Conservation (phyloP, 768 basidiomycete genomes). For the Fomitopsis pulvina region DNA sequence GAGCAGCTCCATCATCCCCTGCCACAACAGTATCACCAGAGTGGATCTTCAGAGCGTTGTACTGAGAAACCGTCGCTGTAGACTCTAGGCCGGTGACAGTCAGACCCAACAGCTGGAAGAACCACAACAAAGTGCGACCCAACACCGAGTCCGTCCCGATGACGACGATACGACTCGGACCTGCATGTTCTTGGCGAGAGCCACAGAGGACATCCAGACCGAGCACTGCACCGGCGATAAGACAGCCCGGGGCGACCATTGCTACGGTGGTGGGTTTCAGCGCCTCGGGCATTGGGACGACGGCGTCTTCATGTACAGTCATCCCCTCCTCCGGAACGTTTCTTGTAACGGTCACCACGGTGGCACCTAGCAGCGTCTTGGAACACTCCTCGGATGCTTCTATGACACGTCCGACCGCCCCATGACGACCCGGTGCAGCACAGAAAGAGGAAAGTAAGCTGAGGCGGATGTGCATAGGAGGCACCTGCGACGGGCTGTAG, state of each 20-base stretch:
- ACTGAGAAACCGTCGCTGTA: too few species aligned
- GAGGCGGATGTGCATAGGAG: conserved; percentile 8
- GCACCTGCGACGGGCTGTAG: conserved; percentile 20
- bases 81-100: too few species aligned
- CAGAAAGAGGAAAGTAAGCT: too few species aligned
- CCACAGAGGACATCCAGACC: conserved; percentile 26
- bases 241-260: too few species aligned
- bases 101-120: background rate
- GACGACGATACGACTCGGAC: conserved; percentile 36
- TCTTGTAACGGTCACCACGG: background rate
- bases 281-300: too few species aligned
- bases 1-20: too few species aligned
- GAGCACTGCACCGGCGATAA: conserved; percentile 13
- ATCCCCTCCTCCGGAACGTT: too few species aligned
- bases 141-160: conserved; percentile 20
- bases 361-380: background rate
- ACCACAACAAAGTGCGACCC: too few species aligned
- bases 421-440: background rate
- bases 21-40: too few species aligned
- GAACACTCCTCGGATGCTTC: background rate
- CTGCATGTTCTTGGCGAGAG: conserved; percentile 30
- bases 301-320: too few species aligned
- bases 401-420: background rate
- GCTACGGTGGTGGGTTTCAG: too few species aligned
- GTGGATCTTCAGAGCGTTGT: too few species aligned